A percentile compares a stretch with the other conserved stretches of the same genome.
These are phyloP conservation scores for Elsinoe fawcettii DNA, from an alignment of 2,329 filamentous ascomycete genomes.

Conservation along the genomic window DNA sequence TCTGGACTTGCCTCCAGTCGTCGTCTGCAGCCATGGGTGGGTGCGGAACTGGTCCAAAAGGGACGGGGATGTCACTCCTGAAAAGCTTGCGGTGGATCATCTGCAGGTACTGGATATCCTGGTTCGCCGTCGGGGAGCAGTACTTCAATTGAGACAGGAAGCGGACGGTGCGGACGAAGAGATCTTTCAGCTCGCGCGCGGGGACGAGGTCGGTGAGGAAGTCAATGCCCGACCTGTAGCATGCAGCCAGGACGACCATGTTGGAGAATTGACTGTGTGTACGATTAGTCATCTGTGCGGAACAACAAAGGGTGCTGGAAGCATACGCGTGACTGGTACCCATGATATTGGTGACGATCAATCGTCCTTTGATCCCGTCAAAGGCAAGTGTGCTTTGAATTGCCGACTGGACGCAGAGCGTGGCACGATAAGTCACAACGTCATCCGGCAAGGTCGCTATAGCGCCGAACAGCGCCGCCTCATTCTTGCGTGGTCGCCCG, in stretches of 20 bases:
- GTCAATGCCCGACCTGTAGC: slow-evolving; percentile 55
- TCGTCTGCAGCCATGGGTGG: not conserved
- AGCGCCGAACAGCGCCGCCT: slow-evolving; percentile 30
- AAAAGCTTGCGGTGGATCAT: slow-evolving; percentile 35
- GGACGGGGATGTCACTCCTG: not conserved
- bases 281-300: not conserved
- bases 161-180: slow-evolving; percentile 65
- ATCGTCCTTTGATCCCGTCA: slow-evolving; percentile 56
- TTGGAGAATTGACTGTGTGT: slow-evolving; percentile 90
- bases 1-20: not conserved
- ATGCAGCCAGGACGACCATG: slow-evolving; percentile 79
- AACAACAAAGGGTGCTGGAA: not conserved
- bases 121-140: slow-evolving; percentile 65
- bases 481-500: slow-evolving; percentile 26
- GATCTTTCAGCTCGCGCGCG: slow-evolving; percentile 45
- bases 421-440: slow-evolving; percentile 26
- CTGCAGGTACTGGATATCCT: slow-evolving; percentile 66
- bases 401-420: slow-evolving; percentile 60
- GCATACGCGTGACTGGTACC: slow-evolving; percentile 93
- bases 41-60: not conserved
- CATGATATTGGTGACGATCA: slow-evolving; percentile 92
- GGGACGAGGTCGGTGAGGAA: slow-evolving; percentile 52
- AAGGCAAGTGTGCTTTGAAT: slow-evolving; percentile 83
- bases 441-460: slow-evolving; percentile 26
- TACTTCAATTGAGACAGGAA: slow-evolving; percentile 65